Percentiles rank a stretch among this genome's conserved stretches.
Evolutionary conservation across 2,329 filamentous ascomycete genomes (phyloP).

Genomic region (Pyrenophora teres): DNA sequence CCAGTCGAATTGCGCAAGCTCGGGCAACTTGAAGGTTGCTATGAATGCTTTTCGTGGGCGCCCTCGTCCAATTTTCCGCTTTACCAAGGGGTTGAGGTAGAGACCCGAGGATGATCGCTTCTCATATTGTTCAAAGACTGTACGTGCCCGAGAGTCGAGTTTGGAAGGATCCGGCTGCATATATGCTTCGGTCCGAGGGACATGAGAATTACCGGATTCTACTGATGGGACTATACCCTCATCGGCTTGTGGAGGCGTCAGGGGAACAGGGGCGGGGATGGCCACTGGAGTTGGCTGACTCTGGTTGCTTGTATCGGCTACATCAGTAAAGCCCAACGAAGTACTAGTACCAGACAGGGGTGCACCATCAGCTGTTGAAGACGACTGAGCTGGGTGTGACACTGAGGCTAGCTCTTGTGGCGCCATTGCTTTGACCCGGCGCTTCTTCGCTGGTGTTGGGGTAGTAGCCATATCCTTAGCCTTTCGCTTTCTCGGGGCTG

Average conservation of each 20-base stretch:
- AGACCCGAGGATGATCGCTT: constrained; percentile 44
- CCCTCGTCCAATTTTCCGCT: constrained; percentile 43
- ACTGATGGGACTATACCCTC: neutral
- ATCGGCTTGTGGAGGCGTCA: neutral
- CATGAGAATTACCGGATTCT: neutral
- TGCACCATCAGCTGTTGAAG: neutral
- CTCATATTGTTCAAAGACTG: constrained; percentile 36
- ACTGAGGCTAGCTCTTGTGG: neutral
- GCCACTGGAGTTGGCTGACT: neutral
- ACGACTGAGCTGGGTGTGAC: neutral
- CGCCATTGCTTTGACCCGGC: neutral
- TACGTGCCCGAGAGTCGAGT: constrained; percentile 15
- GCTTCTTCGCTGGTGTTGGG: constrained; percentile 8
- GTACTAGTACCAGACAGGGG: neutral
- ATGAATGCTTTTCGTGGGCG: constrained; percentile 52
- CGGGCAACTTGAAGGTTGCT: constrained; percentile 48
- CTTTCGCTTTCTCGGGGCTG: constrained; percentile 11
- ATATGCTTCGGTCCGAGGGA: neutral
- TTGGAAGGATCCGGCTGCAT: constrained; percentile 2
- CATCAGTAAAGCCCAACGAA: neutral
- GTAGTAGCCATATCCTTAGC: neutral
- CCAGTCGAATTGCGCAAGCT: constrained; percentile 45
- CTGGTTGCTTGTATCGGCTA: neutral
- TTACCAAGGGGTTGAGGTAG: constrained; percentile 54
- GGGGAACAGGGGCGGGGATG: neutral